phyloP scores from a whole-genome alignment of 2,329 filamentous ascomycete genomes.

The Scedosporium boydii region DNA sequence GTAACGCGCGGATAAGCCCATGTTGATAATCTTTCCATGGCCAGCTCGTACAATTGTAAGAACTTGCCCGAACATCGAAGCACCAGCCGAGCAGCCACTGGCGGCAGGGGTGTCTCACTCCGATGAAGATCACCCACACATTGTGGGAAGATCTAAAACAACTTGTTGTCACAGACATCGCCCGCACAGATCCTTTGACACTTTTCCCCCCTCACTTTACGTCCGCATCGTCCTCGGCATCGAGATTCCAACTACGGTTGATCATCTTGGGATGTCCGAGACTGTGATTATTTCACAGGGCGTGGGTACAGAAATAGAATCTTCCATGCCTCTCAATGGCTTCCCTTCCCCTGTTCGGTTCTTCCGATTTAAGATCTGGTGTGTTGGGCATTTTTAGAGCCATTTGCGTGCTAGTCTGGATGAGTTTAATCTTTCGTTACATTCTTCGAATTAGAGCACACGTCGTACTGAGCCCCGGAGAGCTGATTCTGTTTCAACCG shows the following conservation, averaged over 20 bases:
- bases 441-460: not conserved
- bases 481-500: not conserved
- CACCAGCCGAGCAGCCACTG: not conserved
- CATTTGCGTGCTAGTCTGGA: not conserved
- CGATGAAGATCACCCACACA: not conserved
- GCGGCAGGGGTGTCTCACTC: not conserved
- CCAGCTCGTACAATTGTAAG: not conserved
- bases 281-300: not conserved
- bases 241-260: not conserved
- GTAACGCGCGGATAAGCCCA: too few species aligned
- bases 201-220: not conserved
- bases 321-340: not conserved
- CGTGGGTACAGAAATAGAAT: not conserved
- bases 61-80: not conserved
- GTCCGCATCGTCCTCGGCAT: not conserved
- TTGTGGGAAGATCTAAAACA: constrained; percentile 1
- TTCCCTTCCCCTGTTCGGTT: not conserved
- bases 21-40: too few species aligned
- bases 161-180: not conserved
- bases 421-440: too few species aligned
- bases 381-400: not conserved
- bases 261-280: not conserved
- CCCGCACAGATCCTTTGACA: not conserved
- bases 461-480: not conserved
- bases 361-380: not conserved